Percentiles rank a stretch among this genome's conserved stretches.
These are phyloP conservation scores for Urostyla sp. DNA, from an alignment of 73 alveolate genomes.

Conservation along the genomic window DNA sequence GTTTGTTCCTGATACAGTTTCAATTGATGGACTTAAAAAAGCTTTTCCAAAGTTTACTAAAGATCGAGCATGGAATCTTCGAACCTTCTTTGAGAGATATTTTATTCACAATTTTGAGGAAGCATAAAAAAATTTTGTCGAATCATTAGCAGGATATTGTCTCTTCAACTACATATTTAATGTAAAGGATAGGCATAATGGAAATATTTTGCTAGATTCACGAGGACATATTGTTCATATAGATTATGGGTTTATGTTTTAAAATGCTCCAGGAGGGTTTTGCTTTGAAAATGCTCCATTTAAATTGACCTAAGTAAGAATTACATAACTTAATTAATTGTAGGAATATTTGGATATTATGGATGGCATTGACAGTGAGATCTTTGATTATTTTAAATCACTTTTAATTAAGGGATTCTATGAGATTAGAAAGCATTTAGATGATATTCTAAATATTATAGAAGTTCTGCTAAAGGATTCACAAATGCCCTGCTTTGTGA, in stretches of 20 bases:
- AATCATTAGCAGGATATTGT: conserved; percentile 98
- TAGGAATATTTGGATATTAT: conserved; percentile 94
- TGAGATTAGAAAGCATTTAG: conserved; percentile 93
- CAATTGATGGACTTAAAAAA: conserved; percentile 96
- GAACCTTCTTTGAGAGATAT: conserved; percentile 83
- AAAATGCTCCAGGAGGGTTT: conserved; percentile 96
- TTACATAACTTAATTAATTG: too few relatives aligned
- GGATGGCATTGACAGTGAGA: conserved; percentile 93
- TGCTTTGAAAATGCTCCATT: conserved; percentile 99
- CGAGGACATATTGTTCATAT: conserved; percentile 98
- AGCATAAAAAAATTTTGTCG: conserved; percentile 97
- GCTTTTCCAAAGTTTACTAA: conserved; percentile 71
- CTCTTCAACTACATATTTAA: conserved; percentile 92
- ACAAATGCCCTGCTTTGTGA: conserved; percentile 88
- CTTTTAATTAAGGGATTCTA: conserved; percentile 88
- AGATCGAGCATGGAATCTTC: conserved; percentile 74
- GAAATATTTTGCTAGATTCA: conserved; percentile 95
- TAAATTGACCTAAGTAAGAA: conserved; percentile 92
- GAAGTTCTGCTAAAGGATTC: conserved; percentile 87
- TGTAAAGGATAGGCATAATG: conserved; percentile 99
- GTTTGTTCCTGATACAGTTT: conserved; percentile 92
- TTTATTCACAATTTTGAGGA: conserved; percentile 90
- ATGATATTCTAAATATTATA: conserved; percentile 79
- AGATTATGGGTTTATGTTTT: conserved; percentile 97
- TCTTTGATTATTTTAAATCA: conserved; percentile 85